These are phyloP conservation scores for Drosera capensis DNA, from an alignment of 148 eudicot genomes.

Conservation along the genomic window DNA sequence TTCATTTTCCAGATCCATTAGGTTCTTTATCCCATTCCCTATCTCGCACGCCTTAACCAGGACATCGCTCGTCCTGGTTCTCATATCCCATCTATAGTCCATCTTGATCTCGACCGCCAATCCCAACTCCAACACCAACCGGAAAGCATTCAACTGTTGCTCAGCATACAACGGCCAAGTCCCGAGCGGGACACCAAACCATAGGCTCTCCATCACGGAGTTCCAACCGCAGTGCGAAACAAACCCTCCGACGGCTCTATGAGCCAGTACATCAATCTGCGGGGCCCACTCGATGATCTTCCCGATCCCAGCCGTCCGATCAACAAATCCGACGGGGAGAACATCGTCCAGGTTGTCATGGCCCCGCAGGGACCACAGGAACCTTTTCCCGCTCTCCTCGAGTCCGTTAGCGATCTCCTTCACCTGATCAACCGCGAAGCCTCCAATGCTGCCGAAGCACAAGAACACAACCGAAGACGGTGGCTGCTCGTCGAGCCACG, in stretches of 20 bases:
- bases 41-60: neutral
- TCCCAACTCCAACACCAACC: neutral
- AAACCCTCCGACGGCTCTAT: neutral
- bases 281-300: constrained; percentile 1
- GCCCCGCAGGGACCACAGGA: constrained; percentile 1
- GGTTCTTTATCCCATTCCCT: neutral
- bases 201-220: constrained; percentile 7
- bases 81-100: neutral
- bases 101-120: constrained; percentile 8
- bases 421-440: constrained; percentile 5
- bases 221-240: constrained; percentile 3
- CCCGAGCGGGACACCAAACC: constrained; percentile 8
- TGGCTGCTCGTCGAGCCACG: constrained; percentile 9
- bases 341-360: too few species aligned
- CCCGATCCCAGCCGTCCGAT: constrained; percentile 2
- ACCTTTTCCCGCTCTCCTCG: constrained; percentile 3
- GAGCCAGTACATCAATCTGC: neutral
- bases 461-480: constrained; percentile 8
- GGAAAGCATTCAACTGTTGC: constrained; percentile 10
- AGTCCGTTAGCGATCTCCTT: constrained; percentile 6
- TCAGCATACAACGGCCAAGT: constrained; percentile 11
- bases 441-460: constrained; percentile 9
- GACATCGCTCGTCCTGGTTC: neutral
- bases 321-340: constrained; percentile 5
- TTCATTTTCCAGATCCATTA: constrained; percentile 2